Conservation (phyloP, 495 filamentous ascomycete species). For the Aspergillus steynii region DNA sequence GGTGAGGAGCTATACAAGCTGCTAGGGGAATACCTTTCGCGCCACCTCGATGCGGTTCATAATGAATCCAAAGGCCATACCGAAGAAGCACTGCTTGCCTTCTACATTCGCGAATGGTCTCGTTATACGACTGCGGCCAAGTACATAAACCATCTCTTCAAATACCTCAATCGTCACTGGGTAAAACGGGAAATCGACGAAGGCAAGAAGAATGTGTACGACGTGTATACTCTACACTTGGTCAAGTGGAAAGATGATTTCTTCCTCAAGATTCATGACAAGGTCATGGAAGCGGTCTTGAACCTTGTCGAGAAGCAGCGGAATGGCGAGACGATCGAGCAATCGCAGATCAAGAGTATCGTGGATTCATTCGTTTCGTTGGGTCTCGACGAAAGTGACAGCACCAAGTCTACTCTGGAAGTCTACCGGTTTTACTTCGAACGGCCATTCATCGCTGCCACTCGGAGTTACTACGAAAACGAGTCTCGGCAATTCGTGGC, state of each 20-base stretch:
- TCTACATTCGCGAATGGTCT: slow-evolving; percentile 96
- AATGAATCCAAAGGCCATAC: slow-evolving; percentile 70
- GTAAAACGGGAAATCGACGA: slow-evolving; percentile 99
- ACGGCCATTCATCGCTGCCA: slow-evolving; percentile 84
- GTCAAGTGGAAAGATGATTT: slow-evolving; percentile 93
- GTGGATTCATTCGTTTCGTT: slow-evolving; percentile 97
- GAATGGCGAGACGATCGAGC: slow-evolving; percentile 97
- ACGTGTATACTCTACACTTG: slow-evolving; percentile 95
- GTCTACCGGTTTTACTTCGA: slow-evolving; percentile 94
- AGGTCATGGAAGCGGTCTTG: slow-evolving; percentile 93
- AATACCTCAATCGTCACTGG: slow-evolving; percentile 98
- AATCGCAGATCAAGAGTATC: slow-evolving; percentile 93
- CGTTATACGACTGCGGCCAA: slow-evolving; percentile 93
- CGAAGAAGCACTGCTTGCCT: slow-evolving; percentile 88
- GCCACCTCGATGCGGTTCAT: slow-evolving; percentile 68
- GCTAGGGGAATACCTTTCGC: slow-evolving; percentile 77
- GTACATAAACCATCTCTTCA: slow-evolving; percentile 96
- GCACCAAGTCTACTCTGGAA: slow-evolving; percentile 89
- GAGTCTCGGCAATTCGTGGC: slow-evolving; percentile 93
- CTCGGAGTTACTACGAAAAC: slow-evolving; percentile 79
- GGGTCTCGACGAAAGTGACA: slow-evolving; percentile 90
- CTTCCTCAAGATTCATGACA: slow-evolving; percentile 76
- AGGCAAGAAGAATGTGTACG: slow-evolving; percentile 97
- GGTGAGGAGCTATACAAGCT: slow-evolving; percentile 96
- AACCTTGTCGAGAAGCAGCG: slow-evolving; percentile 97